Conservation (phyloP, 257 asterid genomes). For the Fraxinus anomala region DNA sequence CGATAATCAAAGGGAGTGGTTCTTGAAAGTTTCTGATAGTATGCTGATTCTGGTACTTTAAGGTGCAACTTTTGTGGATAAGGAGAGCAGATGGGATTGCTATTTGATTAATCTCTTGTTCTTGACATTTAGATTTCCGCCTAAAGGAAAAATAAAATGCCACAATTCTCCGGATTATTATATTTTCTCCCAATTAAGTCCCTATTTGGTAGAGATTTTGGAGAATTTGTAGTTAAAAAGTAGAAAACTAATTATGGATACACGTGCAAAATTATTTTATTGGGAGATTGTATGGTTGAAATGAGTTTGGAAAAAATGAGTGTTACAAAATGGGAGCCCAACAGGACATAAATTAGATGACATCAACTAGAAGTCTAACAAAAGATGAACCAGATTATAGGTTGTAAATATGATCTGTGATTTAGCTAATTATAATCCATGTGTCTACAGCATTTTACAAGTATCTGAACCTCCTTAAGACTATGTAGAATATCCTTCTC, state of each 20-base stretch:
- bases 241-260: too few species aligned
- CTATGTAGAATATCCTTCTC: background rate
- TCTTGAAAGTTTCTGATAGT: background rate
- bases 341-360: background rate
- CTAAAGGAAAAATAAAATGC: background rate
- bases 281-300: too few species aligned
- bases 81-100: background rate
- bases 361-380: background rate
- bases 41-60: background rate
- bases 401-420: background rate
- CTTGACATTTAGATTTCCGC: background rate
- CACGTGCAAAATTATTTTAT: too few species aligned
- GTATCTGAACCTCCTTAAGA: background rate
- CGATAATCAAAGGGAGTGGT: slow-evolving; percentile 1
- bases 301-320: too few species aligned
- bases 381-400: background rate
- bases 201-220: too few species aligned
- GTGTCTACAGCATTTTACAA: background rate
- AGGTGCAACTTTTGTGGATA: background rate
- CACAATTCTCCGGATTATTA: background rate
- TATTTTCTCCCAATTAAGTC: background rate
- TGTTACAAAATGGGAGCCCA: too few species aligned
- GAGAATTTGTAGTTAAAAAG: too few species aligned
- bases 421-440: background rate
- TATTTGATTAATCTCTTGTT: background rate